Percentiles rank a stretch among this genome's conserved stretches.
phyloP scores from a whole-genome alignment of 2,329 filamentous ascomycete species.

The Colletotrichum melonis region DNA sequence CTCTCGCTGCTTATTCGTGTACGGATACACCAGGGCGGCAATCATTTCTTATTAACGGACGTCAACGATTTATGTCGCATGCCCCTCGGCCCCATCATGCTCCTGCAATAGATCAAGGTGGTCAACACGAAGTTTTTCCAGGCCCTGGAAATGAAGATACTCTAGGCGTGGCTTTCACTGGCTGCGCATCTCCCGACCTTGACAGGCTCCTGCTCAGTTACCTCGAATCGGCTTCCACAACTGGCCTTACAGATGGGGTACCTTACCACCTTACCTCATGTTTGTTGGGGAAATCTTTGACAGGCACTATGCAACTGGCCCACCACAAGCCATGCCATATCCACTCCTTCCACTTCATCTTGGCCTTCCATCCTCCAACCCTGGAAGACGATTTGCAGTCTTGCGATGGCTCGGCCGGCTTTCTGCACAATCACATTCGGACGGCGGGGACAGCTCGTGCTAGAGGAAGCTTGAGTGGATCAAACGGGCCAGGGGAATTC shows the following conservation, averaged over 20 bases:
- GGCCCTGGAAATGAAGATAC: background rate
- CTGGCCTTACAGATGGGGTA: constrained; percentile 11
- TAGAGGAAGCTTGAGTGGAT: constrained; percentile 15
- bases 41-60: background rate
- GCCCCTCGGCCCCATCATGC: background rate
- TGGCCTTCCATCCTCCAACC: background rate
- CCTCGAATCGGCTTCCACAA: constrained; percentile 1
- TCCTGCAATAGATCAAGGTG: background rate
- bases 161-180: constrained; percentile 3
- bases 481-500: constrained; percentile 5
- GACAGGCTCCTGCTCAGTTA: constrained; percentile 25
- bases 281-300: constrained; percentile 5
- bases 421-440: background rate
- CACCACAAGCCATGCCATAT: background rate
- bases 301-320: constrained; percentile 7
- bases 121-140: background rate
- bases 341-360: constrained; percentile 12
- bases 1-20: background rate
- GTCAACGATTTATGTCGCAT: background rate
- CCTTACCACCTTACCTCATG: no score
- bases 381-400: background rate
- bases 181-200: constrained; percentile 10
- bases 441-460: constrained; percentile 16
- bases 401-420: background rate
- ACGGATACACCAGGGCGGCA: background rate